These are phyloP conservation scores for Fagus crenata DNA, from an alignment of 306 rosid species.

Conservation along the genomic window DNA sequence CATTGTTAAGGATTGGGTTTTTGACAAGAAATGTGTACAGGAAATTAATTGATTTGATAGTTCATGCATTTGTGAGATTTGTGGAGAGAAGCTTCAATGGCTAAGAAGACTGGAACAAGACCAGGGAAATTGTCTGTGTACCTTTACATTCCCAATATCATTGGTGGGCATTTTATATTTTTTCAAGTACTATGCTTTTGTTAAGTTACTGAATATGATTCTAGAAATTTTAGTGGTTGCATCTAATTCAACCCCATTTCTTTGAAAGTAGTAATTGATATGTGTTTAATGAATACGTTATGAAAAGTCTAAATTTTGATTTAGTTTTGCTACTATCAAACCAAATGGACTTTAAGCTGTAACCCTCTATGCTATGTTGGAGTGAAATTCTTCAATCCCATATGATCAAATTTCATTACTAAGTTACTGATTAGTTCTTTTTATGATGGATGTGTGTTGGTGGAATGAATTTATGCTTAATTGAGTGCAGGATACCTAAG, in stretches of 20 bases:
- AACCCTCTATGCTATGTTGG: not conserved
- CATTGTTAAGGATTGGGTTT: conserved; percentile 10
- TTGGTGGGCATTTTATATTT: conserved; percentile 61
- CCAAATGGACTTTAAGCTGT: not conserved
- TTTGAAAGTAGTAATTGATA: not conserved
- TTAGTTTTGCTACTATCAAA: not conserved
- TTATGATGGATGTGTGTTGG: conserved; percentile 3
- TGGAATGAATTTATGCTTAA: conserved; percentile 22
- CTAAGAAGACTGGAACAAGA: conserved; percentile 51
- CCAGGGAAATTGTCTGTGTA: conserved; percentile 70
- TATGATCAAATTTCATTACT: not conserved
- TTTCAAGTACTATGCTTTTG: conserved; percentile 17
- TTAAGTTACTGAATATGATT: not conserved
- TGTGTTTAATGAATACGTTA: not conserved
- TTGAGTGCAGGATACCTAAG: conserved; percentile 76
- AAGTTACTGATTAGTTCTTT: conserved; percentile 1
- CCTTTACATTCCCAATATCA: conserved; percentile 85
- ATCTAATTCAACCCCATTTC: not conserved
- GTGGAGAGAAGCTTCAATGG: conserved; percentile 58
- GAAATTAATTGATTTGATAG: conserved; percentile 32
- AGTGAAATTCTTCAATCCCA: not conserved
- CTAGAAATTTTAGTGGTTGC: not conserved
- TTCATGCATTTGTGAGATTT: conserved; percentile 31
- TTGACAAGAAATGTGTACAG: conserved; percentile 39
- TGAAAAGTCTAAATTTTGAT: not conserved